Conservation (phyloP, 345 rosid genomes). For the Raphanus sativus region DNA sequence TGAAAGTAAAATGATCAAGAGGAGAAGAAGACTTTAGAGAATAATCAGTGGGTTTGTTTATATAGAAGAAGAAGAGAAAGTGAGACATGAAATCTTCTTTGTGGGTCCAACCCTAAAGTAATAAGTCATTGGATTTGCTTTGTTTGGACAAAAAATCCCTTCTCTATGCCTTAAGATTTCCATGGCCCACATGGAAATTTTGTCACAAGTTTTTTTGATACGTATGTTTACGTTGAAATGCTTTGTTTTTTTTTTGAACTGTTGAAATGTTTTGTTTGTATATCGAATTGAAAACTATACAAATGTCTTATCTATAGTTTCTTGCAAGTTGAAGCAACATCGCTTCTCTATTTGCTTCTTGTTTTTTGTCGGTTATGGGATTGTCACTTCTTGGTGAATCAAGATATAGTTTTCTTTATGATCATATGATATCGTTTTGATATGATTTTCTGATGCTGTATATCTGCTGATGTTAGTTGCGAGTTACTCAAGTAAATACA, state of each 20-base stretch:
- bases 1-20: conserved; percentile 2
- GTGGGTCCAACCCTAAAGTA: conserved; percentile 33
- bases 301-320: conserved; percentile 12
- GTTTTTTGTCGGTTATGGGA: conserved; percentile 18
- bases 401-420: conserved; percentile 17
- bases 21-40: conserved; percentile 24
- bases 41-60: conserved; percentile 18
- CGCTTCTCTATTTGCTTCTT: conserved; percentile 21
- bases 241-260: not conserved
- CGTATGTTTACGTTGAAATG: conserved; percentile 2
- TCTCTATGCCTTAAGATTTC: conserved; percentile 35
- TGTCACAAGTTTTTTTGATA: conserved; percentile 12
- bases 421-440: conserved; percentile 1
- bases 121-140: conserved; percentile 38
- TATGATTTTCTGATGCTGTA: not conserved
- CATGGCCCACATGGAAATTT: conserved; percentile 31
- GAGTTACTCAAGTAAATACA: not conserved
- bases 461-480: conserved; percentile 17
- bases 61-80: conserved; percentile 30
- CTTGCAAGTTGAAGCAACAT: conserved; percentile 43
- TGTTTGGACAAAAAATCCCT: conserved; percentile 32
- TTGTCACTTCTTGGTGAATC: conserved; percentile 26
- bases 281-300: not conserved
- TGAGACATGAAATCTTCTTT: conserved; percentile 33
- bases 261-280: conserved; percentile 18